Conservation (phyloP, 2,329 filamentous ascomycete species). For the Fonsecaea pugnacius region DNA sequence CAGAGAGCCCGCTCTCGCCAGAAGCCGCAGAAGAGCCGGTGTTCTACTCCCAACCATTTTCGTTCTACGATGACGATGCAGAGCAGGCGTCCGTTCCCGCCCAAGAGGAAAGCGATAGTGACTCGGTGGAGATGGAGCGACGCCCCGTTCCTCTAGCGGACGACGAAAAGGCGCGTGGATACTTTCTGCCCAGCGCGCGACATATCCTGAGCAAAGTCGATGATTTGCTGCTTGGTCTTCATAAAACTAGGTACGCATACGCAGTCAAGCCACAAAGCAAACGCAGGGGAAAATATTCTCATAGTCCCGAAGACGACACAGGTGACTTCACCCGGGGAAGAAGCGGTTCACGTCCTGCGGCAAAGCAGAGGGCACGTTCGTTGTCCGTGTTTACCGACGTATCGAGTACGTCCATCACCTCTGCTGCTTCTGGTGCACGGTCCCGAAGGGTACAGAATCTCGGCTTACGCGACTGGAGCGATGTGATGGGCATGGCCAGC, state of each 20-base stretch:
- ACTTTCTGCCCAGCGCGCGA: slow-evolving; percentile 71
- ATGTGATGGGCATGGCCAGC: slow-evolving; percentile 78
- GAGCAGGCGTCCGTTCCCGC: slow-evolving; percentile 33
- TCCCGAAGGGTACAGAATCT: slow-evolving; percentile 31
- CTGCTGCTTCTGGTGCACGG: background rate
- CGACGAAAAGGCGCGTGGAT: slow-evolving; percentile 67
- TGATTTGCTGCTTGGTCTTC: slow-evolving; percentile 69
- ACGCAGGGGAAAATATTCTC: slow-evolving; percentile 16
- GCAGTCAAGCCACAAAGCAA: slow-evolving; percentile 26
- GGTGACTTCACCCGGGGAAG: slow-evolving; percentile 1
- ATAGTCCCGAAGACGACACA: slow-evolving; percentile 4
- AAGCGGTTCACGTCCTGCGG: slow-evolving; percentile 15
- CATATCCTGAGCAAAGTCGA: slow-evolving; percentile 74
- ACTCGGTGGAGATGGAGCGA: slow-evolving; percentile 25
- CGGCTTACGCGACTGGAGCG: slow-evolving; percentile 75
- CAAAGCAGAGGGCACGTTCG: slow-evolving; percentile 5
- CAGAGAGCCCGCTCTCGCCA: slow-evolving; percentile 5
- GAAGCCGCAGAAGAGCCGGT: slow-evolving; percentile 16
- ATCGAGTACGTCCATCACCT: slow-evolving; percentile 15
- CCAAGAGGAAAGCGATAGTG: slow-evolving; percentile 34
- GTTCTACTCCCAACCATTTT: slow-evolving; percentile 27
- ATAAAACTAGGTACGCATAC: slow-evolving; percentile 66
- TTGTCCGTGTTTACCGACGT: slow-evolving; percentile 17
- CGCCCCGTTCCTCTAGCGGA: slow-evolving; percentile 67
- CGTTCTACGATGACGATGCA: slow-evolving; percentile 18